Evolutionary conservation across 768 basidiomycete species (phyloP), one percentile per base, ranked within the genome.

Genomic region (Psilocybe subaeruginosa): DNA sequence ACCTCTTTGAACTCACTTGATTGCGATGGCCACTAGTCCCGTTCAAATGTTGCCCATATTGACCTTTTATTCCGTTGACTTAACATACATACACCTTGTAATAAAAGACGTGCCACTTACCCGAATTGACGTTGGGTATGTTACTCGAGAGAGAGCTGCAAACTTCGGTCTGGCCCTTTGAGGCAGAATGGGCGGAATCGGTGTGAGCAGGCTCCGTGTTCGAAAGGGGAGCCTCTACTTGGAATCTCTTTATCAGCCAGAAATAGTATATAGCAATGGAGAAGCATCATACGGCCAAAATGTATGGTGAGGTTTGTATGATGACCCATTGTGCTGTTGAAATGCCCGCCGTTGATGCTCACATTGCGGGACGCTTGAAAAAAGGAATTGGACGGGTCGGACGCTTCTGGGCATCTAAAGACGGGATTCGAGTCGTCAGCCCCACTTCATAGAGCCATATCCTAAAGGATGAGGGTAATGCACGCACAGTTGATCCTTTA

Each of bases 301-400:
- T 48, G 23, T 11, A 43, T 29, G 23, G 60, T 39, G 23, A 56
- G 12, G 29, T 54, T 54, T 45, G 33, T 50, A 16, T 33, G 41
- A 50, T 50, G 31, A 46, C 54, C 60, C 49, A 49, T 23, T 16
- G 58, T 45, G 12, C 41, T 53, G 23, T 29, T 47, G 23, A 39
- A 54, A 6, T 54, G 53, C 6, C 53, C 53, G 16, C 45, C 35
- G 31, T 39, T 49, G 9, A 49, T 45, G 37, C 29, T 41, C 30
- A 45, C 54, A 54, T 41, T 54, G 8, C 37, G 33, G 0, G 53
- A 41, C 6, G 12, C 37, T 54, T 54, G 53, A 27, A 54, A 54
- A 23, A 35, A 35, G 6, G 53, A 54, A 29, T 12, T 51, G 12
- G 49, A 14, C 4, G 47, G 17, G 1, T 51, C 49, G 29, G 27